Evolutionary conservation across 306 rosid genomes (phyloP).

Genomic region (Acmispon strigosus): DNA sequence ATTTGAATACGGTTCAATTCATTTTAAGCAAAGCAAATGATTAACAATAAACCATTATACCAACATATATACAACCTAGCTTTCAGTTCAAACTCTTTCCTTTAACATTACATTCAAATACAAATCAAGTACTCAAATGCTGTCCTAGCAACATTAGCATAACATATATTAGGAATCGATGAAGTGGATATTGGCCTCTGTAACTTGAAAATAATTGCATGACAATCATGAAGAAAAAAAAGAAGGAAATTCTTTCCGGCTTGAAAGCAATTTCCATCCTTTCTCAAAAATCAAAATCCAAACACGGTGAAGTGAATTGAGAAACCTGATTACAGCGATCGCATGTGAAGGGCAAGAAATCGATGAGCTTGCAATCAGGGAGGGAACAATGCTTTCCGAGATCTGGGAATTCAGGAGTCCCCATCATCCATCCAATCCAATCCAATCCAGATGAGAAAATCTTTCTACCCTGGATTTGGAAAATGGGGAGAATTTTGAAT

Average conservation of each 20-base stretch:
- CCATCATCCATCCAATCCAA: too few species aligned
- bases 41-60: too few species aligned
- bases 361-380: slow-evolving; percentile 63
- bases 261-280: not conserved
- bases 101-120: not conserved
- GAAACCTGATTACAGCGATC: slow-evolving; percentile 71
- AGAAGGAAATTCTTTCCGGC: not conserved
- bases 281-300: not conserved
- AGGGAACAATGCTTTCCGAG: slow-evolving; percentile 82
- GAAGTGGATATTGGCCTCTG: too few species aligned
- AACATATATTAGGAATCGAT: not conserved
- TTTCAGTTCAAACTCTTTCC: not conserved
- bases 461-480: not conserved
- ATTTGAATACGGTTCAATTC: not conserved
- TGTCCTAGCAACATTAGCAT: not conserved
- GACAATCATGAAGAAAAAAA: not conserved
- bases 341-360: slow-evolving; percentile 93
- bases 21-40: not conserved
- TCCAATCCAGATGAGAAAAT: not conserved
- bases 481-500: not conserved
- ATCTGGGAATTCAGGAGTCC: slow-evolving; percentile 91
- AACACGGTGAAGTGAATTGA: not conserved
- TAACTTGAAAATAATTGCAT: too few species aligned
- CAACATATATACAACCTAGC: not conserved
- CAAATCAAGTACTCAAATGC: not conserved